A percentile compares a stretch with the other conserved stretches of the same genome.
Conservation (phyloP, 2,329 filamentous ascomycete species). For the Cladosporium sp. region DNA sequence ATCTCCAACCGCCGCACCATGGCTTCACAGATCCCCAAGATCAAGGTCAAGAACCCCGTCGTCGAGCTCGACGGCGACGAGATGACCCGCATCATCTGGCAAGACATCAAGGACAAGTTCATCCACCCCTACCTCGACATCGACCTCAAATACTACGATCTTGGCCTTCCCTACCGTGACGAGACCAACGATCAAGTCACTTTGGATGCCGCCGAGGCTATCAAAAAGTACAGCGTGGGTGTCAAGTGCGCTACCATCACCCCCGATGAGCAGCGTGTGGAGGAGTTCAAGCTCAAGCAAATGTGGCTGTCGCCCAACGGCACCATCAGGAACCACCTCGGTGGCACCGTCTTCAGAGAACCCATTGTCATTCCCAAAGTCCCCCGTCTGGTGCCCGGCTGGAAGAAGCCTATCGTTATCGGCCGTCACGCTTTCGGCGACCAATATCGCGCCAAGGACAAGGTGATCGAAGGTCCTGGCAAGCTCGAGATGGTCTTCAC, state of each 20-base stretch:
- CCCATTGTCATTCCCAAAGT: conserved; percentile 94
- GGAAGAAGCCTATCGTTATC: conserved; percentile 99
- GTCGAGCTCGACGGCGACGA: conserved; percentile 92
- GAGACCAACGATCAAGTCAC: conserved; percentile 96
- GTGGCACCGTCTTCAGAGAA: conserved; percentile 97
- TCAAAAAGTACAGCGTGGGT: conserved; percentile 98
- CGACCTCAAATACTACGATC: conserved; percentile 68
- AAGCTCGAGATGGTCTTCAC: conserved; percentile 95
- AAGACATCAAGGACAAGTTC: conserved; percentile 99
- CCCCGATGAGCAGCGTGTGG: conserved; percentile 89
- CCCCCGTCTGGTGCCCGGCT: conserved; percentile 88
- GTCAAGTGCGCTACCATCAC: conserved; percentile 99
- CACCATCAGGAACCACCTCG: conserved; percentile 67
- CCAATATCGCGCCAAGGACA: conserved; percentile 96
- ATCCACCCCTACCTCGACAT: conserved; percentile 94
- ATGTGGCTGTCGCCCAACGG: conserved; percentile 99
- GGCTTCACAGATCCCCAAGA: conserved; percentile 62
- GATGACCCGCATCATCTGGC: conserved; percentile 99
- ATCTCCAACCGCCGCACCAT: conserved; percentile 34
- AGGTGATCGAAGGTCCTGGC: conserved; percentile 74
- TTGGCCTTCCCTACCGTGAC: conserved; percentile 88
- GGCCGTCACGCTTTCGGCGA: conserved; percentile 97
- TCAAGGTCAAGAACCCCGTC: conserved; percentile 98
- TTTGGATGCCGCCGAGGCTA: conserved; percentile 88
- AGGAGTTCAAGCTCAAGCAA: conserved; percentile 99